phyloP scores from a whole-genome alignment of 2,329 filamentous ascomycete genomes.

The Coleophoma crateriformis region DNA sequence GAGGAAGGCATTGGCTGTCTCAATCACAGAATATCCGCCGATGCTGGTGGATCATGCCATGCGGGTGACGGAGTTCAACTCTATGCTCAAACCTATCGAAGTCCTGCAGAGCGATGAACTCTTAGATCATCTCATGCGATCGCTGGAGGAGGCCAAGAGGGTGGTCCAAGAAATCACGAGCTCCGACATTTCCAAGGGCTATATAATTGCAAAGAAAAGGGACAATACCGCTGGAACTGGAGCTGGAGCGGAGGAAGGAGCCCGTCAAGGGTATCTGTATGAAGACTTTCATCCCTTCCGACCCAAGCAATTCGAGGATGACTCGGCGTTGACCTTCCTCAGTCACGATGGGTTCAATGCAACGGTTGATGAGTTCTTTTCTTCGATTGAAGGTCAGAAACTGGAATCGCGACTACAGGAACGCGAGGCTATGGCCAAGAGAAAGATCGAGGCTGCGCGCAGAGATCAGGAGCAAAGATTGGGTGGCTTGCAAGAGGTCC shows the following conservation, averaged over 20 bases:
- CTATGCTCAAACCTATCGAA: constrained; percentile 58
- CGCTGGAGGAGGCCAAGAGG: constrained; percentile 64
- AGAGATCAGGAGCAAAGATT: constrained; percentile 81
- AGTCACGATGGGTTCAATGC: constrained; percentile 84
- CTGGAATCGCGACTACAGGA: constrained; percentile 79
- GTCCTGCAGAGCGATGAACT: constrained; percentile 62
- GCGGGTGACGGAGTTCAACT: constrained; percentile 63
- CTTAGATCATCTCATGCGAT: constrained; percentile 60
- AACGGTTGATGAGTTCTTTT: constrained; percentile 95
- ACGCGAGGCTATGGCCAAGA: constrained; percentile 73
- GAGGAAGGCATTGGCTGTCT: constrained; percentile 73
- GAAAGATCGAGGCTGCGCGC: constrained; percentile 79
- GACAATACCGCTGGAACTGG: constrained; percentile 17
- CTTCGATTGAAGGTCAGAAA: constrained; percentile 90
- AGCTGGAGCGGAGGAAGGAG: constrained; percentile 30
- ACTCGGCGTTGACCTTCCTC: constrained; percentile 61
- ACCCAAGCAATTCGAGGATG: constrained; percentile 70
- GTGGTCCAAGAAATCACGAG: constrained; percentile 66
- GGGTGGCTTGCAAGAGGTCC: constrained; percentile 74
- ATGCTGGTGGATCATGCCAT: constrained; percentile 84
- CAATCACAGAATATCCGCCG: constrained; percentile 84
- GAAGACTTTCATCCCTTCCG: constrained; percentile 94
- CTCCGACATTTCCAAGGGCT: constrained; percentile 65
- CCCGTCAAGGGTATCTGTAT: constrained; percentile 56
- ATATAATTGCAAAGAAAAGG: constrained; percentile 74